phyloP scores from a whole-genome alignment of 208 protist genomes.

The Phytomonas sp. region DNA sequence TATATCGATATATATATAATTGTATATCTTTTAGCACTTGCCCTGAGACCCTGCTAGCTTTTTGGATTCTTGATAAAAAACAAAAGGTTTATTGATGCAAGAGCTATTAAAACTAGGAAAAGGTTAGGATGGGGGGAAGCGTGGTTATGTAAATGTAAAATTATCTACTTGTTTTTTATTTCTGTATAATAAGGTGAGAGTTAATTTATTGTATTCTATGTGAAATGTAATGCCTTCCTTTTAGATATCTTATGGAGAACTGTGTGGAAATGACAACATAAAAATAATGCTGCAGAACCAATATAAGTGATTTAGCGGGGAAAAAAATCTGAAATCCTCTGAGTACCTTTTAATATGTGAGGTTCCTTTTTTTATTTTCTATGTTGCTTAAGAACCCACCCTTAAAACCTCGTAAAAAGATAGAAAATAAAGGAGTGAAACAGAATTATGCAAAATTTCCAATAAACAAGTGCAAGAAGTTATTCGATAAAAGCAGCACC shows the following conservation, averaged over 20 bases:
- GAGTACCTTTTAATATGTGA: neutral
- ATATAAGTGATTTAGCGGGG: neutral
- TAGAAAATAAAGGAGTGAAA: conserved; percentile 7
- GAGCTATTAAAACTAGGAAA: neutral
- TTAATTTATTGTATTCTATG: conserved; percentile 8
- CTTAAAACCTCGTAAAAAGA: conserved; percentile 3
- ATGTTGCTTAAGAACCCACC: conserved; percentile 5
- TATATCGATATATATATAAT: conserved; percentile 14
- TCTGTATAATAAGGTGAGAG: neutral
- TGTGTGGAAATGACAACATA: conserved; percentile 1
- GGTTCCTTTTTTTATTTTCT: conserved; percentile 3
- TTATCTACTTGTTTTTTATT: neutral
- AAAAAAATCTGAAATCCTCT: neutral
- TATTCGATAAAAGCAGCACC: neutral
- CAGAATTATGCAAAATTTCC: conserved; percentile 6
- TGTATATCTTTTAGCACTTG: conserved; percentile 6
- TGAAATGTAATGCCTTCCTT: conserved; percentile 12
- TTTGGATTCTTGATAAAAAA: conserved; percentile 9
- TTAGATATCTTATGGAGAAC: conserved; percentile 5
- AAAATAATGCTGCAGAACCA: neutral
- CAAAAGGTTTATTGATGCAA: neutral
- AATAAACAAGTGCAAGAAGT: neutral
- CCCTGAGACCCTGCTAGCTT: conserved; percentile 4
- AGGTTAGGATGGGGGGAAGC: neutral
- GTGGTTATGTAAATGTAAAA: neutral